These are phyloP conservation scores for Panellus pusillus DNA, from an alignment of 768 basidiomycete species.

Conservation along the genomic window DNA sequence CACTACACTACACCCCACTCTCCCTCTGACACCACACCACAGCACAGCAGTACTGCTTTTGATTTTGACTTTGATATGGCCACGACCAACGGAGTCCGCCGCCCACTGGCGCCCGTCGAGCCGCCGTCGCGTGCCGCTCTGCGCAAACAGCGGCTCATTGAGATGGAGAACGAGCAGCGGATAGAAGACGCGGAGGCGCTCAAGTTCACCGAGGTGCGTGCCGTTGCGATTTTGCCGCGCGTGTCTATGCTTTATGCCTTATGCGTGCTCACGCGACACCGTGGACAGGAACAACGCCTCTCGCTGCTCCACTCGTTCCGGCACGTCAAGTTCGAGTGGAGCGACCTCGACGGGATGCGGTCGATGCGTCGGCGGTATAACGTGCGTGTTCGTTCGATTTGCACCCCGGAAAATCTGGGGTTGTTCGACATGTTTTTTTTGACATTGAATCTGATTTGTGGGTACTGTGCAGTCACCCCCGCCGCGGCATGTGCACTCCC, in stretches of 20 bases:
- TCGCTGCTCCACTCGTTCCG: conserved; percentile 45
- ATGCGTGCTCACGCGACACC: not conserved
- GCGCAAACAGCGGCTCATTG: conserved; percentile 45
- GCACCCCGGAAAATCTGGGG: not conserved
- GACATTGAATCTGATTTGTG: not conserved
- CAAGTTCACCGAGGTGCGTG: conserved; percentile 55
- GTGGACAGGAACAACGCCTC: conserved; percentile 45
- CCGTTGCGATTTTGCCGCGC: too few relatives aligned
- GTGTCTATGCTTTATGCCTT: too few relatives aligned
- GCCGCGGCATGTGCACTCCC: too few relatives aligned
- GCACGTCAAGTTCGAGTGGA: conserved; percentile 60
- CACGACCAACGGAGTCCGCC: conserved; percentile 17
- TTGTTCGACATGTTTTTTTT: not conserved
- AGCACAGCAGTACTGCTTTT: too few relatives aligned
- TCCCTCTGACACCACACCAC: not conserved
- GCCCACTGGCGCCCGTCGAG: conserved; percentile 17
- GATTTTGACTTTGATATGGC: conserved; percentile 9
- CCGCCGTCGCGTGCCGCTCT: conserved; percentile 41
- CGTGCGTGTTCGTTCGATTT: not conserved
- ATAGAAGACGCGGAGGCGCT: conserved; percentile 56
- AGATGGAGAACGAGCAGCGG: conserved; percentile 53
- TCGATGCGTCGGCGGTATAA: conserved; percentile 24
- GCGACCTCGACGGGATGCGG: conserved; percentile 58
- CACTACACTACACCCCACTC: not conserved
- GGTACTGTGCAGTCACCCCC: not conserved